phyloP scores from a whole-genome alignment of 768 basidiomycete genomes.

The Rhizopogon vinicolor region DNA sequence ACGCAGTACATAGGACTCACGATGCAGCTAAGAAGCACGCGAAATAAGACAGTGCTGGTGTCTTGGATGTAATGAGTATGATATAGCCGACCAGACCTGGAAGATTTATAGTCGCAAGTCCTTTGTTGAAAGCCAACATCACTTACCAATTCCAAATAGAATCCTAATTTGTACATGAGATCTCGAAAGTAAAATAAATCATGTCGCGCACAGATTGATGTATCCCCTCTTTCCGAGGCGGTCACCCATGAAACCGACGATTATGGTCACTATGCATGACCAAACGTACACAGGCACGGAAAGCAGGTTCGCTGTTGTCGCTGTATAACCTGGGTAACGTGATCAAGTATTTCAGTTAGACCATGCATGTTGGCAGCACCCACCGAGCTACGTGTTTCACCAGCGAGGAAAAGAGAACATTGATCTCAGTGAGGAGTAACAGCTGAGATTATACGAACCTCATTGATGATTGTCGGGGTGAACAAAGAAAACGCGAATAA shows the following conservation, averaged over 20 bases:
- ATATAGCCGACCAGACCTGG: constrained; percentile 56
- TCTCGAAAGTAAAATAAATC: not conserved
- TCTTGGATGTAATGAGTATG: constrained; percentile 57
- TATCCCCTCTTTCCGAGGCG: constrained; percentile 49
- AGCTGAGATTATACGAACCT: constrained; percentile 33
- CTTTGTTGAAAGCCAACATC: not conserved
- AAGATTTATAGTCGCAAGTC: not conserved
- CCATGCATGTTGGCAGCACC: not conserved
- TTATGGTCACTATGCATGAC: constrained; percentile 62
- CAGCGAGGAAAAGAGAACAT: not conserved
- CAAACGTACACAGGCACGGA: constrained; percentile 77
- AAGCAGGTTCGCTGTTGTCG: constrained; percentile 66
- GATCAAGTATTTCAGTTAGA: not conserved
- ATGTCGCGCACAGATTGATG: constrained; percentile 51
- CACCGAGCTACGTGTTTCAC: not conserved
- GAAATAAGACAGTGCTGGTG: constrained; percentile 65
- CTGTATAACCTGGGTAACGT: constrained; percentile 42
- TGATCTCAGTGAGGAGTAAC: not conserved
- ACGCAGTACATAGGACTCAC: constrained; percentile 34
- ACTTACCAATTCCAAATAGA: constrained; percentile 28
- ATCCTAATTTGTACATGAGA: not conserved
- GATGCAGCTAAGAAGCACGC: constrained; percentile 67
- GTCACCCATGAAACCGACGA: constrained; percentile 61
- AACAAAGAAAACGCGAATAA: constrained; percentile 52
- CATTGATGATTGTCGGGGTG: constrained; percentile 40